Base-by-base conservation (phyloP, 2,329 filamentous ascomycete species). In the Beauveria australis region DNA sequence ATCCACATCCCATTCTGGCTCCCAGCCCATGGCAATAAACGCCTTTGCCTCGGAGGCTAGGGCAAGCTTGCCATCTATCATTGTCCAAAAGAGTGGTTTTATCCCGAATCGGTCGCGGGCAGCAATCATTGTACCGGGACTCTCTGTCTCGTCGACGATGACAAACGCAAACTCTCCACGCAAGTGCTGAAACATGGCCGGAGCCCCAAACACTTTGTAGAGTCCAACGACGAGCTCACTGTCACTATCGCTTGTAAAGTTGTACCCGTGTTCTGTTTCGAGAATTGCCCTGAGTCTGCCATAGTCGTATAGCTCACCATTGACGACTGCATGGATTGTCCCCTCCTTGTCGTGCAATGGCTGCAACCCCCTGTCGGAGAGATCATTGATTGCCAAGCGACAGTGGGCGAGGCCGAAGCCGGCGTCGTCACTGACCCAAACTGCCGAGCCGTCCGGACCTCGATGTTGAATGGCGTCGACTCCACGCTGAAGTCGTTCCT, bases 231-330 rank as follows among this genome's bases (percentile, higher is more conserved):
- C 75, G 8, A 84, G 73, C 65, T 84, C 81, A 37, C 76, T 78
- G 64, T 84, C 81, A 47, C 75, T 77, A 26, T 70, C 66, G 41
- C 78, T 73, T 40, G 69, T 68, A 70, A 84, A 84, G 2, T 65
- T 53, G 67, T 81, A 81, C 9, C 67, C 66, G 71, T 71, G 2
- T 73, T 62, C 2, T 67, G 61, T 60, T 22, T 78, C 68, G 12
- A 73, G 65, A 8, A 64, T 65, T 12, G 30, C 12, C 26, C 79
- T 74, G 12, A 81, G 72, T 14, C 69, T 65, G 53, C 81, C 78
- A 61, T 78, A 74, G 65, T 81, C 79, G 66, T 85, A 85, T 18
- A 85, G 73, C 67, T 85, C 82, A 30, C 83, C 82, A 61, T 83
- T 84, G 26, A 85, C 79, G n/a, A 85, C 76, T 2, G 80, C 81